Evolutionary conservation across 768 basidiomycete species (phyloP).

Genomic region (Artomyces pyxidatus): DNA sequence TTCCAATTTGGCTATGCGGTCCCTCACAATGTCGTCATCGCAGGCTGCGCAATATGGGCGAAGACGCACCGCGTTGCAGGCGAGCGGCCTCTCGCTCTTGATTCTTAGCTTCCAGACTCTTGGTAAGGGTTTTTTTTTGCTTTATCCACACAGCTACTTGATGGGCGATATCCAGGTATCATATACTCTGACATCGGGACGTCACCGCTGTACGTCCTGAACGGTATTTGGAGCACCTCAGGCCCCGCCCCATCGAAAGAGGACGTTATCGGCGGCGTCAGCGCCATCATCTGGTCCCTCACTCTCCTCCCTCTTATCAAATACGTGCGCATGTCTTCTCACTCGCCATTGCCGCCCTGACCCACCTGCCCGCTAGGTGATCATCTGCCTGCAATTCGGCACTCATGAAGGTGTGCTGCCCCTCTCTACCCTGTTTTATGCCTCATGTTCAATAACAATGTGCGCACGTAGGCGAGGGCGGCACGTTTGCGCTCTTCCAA

Average conservation of each 20-base stretch:
- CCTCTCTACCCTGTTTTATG: not conserved
- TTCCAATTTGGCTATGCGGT: too few relatives aligned
- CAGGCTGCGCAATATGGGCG: not conserved
- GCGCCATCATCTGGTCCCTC: slow-evolving; percentile 58
- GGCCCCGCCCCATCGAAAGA: slow-evolving; percentile 44
- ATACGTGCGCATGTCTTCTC: slow-evolving; percentile 37
- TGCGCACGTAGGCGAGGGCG: slow-evolving; percentile 52
- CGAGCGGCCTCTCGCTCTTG: slow-evolving; percentile 16
- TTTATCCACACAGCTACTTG: not conserved
- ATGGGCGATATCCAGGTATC: slow-evolving; percentile 22
- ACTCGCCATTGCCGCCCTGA: not conserved
- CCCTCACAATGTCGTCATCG: too few relatives aligned
- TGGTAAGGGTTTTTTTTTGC: slow-evolving; percentile 11
- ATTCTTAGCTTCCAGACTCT: slow-evolving; percentile 26
- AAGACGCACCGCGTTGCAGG: not conserved
- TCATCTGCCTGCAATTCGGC: slow-evolving; percentile 40
- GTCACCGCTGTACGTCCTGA: slow-evolving; percentile 55
- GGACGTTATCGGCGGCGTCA: slow-evolving; percentile 55
- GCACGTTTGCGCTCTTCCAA: slow-evolving; percentile 56
- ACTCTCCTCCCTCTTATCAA: slow-evolving; percentile 53
- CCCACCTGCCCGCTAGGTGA: slow-evolving; percentile 25
- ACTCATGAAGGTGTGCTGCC: slow-evolving; percentile 38
- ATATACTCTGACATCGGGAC: slow-evolving; percentile 45
- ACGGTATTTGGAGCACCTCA: slow-evolving; percentile 50
- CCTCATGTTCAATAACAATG: too few relatives aligned